These are phyloP conservation scores for Amphichorda felina DNA, from an alignment of 2,329 filamentous ascomycete genomes.

Conservation along the genomic window DNA sequence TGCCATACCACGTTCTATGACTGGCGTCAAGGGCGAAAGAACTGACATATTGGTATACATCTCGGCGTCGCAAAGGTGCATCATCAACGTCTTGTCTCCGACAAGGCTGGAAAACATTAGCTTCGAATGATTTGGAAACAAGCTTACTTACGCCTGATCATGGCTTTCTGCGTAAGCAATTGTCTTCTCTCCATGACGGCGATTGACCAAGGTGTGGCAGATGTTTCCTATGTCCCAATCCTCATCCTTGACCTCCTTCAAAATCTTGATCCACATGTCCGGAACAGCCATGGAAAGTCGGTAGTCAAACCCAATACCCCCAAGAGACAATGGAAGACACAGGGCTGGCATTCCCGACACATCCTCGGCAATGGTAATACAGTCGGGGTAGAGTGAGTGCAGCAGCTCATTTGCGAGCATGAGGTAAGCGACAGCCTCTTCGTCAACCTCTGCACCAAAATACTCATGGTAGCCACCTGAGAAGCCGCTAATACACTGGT, in stretches of 20 bases:
- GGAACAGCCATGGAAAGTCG: slow-evolving; percentile 94
- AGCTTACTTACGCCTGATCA: slow-evolving; percentile 74
- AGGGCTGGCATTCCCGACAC: slow-evolving; percentile 98
- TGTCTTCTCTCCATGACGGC: slow-evolving; percentile 92
- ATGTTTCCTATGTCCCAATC: slow-evolving; percentile 87
- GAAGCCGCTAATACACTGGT: slow-evolving; percentile 56
- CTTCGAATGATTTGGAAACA: neutral
- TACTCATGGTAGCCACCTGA: slow-evolving; percentile 98
- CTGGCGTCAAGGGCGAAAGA: slow-evolving; percentile 69
- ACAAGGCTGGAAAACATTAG: slow-evolving; percentile 51
- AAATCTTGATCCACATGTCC: slow-evolving; percentile 97
- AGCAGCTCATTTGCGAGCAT: slow-evolving; percentile 96
- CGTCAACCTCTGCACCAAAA: slow-evolving; percentile 79
- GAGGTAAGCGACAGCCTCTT: slow-evolving; percentile 88
- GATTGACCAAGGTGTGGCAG: slow-evolving; percentile 79
- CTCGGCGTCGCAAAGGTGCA: slow-evolving; percentile 95
- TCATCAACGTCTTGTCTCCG: slow-evolving; percentile 92
- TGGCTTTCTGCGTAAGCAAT: slow-evolving; percentile 97
- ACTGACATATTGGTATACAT: slow-evolving; percentile 97
- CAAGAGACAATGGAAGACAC: slow-evolving; percentile 72
- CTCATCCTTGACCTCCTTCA: slow-evolving; percentile 86
- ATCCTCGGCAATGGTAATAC: slow-evolving; percentile 90
- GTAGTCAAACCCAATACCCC: slow-evolving; percentile 95
- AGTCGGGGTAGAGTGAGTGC: slow-evolving; percentile 75
- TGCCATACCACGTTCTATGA: slow-evolving; percentile 82